Evolutionary conservation across 441 rosid genomes (phyloP), one percentile per base, ranked within the genome.

Genomic region (Theobroma grandiflorum): DNA sequence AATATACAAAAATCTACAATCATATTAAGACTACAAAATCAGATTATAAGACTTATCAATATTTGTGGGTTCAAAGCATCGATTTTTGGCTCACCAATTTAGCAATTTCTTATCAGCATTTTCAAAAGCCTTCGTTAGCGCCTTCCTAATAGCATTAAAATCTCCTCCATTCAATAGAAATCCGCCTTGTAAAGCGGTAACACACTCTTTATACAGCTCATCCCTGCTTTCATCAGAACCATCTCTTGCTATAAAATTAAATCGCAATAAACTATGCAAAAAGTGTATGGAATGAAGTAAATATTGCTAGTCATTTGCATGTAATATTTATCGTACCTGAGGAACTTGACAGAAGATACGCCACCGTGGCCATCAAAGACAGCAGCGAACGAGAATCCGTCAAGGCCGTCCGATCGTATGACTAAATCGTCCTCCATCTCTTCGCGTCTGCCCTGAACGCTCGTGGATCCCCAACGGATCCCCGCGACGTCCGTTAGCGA

Each of bases 281-380:
- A 33, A 0, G 3, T 26, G 0, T 1, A 26, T 26, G 31, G 31
- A 26, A 26, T 26, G 35, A 1, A 38, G 22, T 31, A 4, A 77
- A 8, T 45, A 43, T 2, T 6, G 37, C 0, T 6, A 57, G 8
- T 53, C 55, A 38, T 73, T 38, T 20, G 76, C n/a, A 55, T n/a
- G 47, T 31, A 63, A 74, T 26, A 26, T 26, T 55, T 15, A 20
- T 18, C n/a, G 26, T 76, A 89, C 99, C 94, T 93, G 75, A 94
- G 94, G 87, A 94, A 96, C 40, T 86, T 84, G 80, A 89, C 97
- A 31, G 97, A 86, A 80, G 97, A 83, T 74, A 87, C 81, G 43
- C 99, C 98, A 57, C 93, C 99, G 58, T 96, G 99, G 47, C 99
- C 98, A 71, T 96, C 99, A 75, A 93, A 90, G 69, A 96, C 93